phyloP scores from a whole-genome alignment of 768 basidiomycete genomes.

The Sarcodon sp. region DNA sequence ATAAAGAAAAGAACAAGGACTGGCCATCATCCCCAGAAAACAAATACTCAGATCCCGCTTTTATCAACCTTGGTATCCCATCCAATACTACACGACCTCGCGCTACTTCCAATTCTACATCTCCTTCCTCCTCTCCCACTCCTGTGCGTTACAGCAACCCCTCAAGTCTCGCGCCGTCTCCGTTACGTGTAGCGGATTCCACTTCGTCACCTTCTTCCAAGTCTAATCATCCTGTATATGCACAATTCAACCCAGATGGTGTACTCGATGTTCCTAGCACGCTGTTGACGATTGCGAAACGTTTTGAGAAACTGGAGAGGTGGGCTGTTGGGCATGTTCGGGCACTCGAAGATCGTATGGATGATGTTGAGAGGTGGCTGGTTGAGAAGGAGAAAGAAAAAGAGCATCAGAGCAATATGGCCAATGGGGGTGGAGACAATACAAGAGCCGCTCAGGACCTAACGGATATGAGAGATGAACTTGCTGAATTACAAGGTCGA shows the following conservation, averaged over 20 bases:
- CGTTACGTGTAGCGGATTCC: conserved; percentile 38
- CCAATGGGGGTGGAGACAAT: neutral
- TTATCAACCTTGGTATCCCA: conserved; percentile 40
- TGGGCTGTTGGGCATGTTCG: conserved; percentile 86
- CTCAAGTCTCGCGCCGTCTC: conserved; percentile 52
- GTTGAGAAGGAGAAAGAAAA: conserved; percentile 68
- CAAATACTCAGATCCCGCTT: conserved; percentile 47
- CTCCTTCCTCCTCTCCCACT: conserved; percentile 57
- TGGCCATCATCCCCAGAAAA: conserved; percentile 42
- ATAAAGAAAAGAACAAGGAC: conserved; percentile 15
- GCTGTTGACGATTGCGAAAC: conserved; percentile 57
- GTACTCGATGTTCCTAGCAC: conserved; percentile 66
- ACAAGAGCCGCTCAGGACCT: conserved; percentile 16
- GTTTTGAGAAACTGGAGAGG: conserved; percentile 83
- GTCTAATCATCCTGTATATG: conserved; percentile 61
- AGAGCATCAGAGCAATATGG: neutral
- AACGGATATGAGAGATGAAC: conserved; percentile 47
- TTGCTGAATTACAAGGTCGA: conserved; percentile 63
- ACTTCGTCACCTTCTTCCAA: conserved; percentile 30
- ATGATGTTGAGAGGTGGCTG: conserved; percentile 82
- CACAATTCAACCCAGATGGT: conserved; percentile 61
- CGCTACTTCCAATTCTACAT: conserved; percentile 35
- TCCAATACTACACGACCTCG: conserved; percentile 29
- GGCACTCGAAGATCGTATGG: conserved; percentile 84
- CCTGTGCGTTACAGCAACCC: conserved; percentile 41